Base-by-base conservation (phyloP, 2,329 filamentous ascomycete species). In the Tolypocladium guangdongense region DNA sequence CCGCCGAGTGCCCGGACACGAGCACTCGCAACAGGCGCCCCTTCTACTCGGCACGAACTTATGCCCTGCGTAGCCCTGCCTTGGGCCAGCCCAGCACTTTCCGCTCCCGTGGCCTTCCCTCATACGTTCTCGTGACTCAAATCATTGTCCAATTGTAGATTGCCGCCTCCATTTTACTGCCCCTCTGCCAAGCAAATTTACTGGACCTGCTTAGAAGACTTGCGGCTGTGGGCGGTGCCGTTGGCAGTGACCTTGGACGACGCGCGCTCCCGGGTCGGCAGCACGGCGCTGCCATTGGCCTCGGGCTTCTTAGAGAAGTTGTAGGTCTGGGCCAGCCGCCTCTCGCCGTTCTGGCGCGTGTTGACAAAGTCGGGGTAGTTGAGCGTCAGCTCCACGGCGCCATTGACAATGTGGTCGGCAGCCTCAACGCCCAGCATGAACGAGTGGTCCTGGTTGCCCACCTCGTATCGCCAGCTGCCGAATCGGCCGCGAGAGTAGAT, bases 361-460 rank as follows among this genome's bases (percentile, higher is more conserved):
- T 96, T 96, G 78, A 96, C 90, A 68, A 96, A 95, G 75, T 96
- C 90, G 56, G 91, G 91, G 78, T 96, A 93, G 81, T 96, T 96
- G 68, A 96, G 82, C 35, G 91, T 96, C 66, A 96, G 76, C 79
- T 96, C 91, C 47, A 91, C 87, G 38, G 88, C 86, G 61, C 91
- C 91, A 71, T 86, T 91, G 72, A 91, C 82, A 66, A 96, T 89
- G 75, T 89, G 83, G 75, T 96, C 91, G 39, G 84, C 90, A 49
- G 91, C 91, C 75, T 96, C 91, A 22, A 96, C 91, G 68, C 91
- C 91, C 58, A 96, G 78, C 91, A 96, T 96, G 74, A 96, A 96
- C 30, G 87, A 92, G 80, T 96, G 91, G 74, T 96, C 91, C 80
- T 96, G 90, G 81, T 96, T 96, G 67, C 90, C 90, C 60, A 83